Base-by-base conservation (phyloP, 768 basidiomycete genomes). In the Boletus fagicola region DNA sequence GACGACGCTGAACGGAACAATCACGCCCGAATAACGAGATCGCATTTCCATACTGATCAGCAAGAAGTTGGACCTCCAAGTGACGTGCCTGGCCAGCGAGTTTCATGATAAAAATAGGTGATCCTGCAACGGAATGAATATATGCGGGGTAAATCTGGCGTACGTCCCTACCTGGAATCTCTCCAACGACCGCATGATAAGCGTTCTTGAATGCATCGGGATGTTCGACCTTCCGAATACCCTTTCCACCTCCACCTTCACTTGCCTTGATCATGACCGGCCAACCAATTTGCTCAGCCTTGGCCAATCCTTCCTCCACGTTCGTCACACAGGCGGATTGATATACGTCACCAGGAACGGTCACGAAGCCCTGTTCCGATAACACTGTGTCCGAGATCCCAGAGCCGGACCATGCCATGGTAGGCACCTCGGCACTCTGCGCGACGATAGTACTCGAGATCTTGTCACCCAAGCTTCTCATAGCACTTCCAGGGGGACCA, bases 241-340 rank as follows among this genome's bases (percentile, higher is more conserved):
- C 97, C 74, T 99, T 99, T 57, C 97, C 97, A 74, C 97, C 97
- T 64, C 97, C 97, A 62, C 97, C 97, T 74, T 99, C 97, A 62
- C 91, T 94, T 6, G 97, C 97, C 79, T 99, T 99, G 78, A 99
- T 98, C 97, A 99, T 99, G 61, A 99, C 86, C 0, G 97, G 97
- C 81, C 84, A 98, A 12, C 96, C 95, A 50, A 99, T 97, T 69
- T 85, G 76, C 70, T 93, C 87, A 0, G 96, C 92, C 67, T 81
- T 85, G 60, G 77, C 74, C 56, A 98, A 70, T 22, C 97, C 97
- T 61, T 97, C 87, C 71, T 94, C 93, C 44, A 94, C 92, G 42
- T 76, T 83, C 47, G 83, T 87, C 8, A 98, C 88, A 68, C 97
- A 99, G 13, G 97, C 97, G 59, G 84, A 80, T 57, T 79, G 75